Conservation (phyloP, 768 basidiomycete genomes). For the Clitopilus hobsonii region DNA sequence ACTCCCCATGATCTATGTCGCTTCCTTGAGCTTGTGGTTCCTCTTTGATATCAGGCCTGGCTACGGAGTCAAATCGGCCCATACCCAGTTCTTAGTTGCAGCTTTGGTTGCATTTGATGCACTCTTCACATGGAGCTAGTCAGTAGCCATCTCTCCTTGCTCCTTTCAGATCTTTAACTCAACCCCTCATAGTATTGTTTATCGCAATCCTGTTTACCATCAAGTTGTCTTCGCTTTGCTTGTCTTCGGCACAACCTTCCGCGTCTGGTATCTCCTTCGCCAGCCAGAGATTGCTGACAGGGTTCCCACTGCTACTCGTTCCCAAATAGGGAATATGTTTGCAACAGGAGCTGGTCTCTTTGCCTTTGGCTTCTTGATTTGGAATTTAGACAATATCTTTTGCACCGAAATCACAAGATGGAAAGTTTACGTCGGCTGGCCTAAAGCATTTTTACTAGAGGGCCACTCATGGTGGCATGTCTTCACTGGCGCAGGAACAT, state of each 20-base stretch:
- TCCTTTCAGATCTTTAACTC: background rate
- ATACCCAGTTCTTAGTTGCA: constrained; percentile 35
- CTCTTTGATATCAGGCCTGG: constrained; percentile 56
- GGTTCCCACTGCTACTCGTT: constrained; percentile 39
- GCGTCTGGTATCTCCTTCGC: constrained; percentile 49
- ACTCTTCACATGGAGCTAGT: constrained; percentile 74
- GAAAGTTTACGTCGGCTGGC: constrained; percentile 60
- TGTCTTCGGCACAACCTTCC: constrained; percentile 41
- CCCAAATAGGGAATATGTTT: constrained; percentile 40
- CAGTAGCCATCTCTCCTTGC: constrained; percentile 23
- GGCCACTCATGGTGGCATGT: constrained; percentile 79
- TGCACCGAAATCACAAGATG: constrained; percentile 53
- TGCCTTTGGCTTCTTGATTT: constrained; percentile 61
- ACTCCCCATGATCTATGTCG: constrained; percentile 76
- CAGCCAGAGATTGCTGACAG: constrained; percentile 31
- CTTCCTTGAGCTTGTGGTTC: constrained; percentile 55
- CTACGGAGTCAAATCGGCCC: constrained; percentile 31
- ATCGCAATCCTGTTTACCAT: constrained; percentile 78
- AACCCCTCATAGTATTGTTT: constrained; percentile 40
- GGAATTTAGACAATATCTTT: constrained; percentile 81
- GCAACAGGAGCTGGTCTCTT: constrained; percentile 52
- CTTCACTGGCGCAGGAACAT: constrained; percentile 53
- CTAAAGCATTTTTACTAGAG: constrained; percentile 61
- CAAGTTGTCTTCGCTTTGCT: constrained; percentile 67
- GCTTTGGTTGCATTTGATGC: constrained; percentile 44